Conservation (phyloP, 2,329 filamentous ascomycete species). For the Cladorrhinum sp. region DNA sequence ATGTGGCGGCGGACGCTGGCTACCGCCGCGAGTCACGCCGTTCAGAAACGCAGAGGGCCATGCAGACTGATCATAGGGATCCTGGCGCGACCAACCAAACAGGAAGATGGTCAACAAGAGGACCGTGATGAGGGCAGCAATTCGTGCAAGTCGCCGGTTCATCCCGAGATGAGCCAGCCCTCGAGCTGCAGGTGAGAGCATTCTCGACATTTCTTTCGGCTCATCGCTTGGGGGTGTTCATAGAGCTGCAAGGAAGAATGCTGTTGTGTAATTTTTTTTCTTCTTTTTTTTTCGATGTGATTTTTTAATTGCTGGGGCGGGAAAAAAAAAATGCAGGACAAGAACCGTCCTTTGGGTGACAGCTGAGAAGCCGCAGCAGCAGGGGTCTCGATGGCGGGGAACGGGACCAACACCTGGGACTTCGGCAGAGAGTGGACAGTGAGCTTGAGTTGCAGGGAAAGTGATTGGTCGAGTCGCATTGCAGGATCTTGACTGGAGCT, state of each 20-base stretch:
- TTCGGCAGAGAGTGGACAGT: background rate
- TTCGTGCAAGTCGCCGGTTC: background rate
- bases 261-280: no score
- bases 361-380: background rate
- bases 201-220: background rate
- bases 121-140: background rate
- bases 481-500: background rate
- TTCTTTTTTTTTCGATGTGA: no score
- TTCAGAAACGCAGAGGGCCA: background rate
- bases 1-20: background rate
- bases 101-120: background rate
- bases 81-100: background rate
- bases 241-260: no score
- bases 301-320: no score
- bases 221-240: background rate
- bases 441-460: background rate
- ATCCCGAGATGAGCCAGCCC: background rate
- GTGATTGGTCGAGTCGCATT: background rate
- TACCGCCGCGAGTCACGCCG: background rate
- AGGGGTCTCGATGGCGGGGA: background rate
- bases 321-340: background rate
- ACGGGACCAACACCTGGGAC: background rate
- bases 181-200: background rate
- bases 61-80: background rate
- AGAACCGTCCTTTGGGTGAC: background rate